Evolutionary conservation across 805 yeast genomes (phyloP).

Genomic region (Lipomyces yamanashiensis): DNA sequence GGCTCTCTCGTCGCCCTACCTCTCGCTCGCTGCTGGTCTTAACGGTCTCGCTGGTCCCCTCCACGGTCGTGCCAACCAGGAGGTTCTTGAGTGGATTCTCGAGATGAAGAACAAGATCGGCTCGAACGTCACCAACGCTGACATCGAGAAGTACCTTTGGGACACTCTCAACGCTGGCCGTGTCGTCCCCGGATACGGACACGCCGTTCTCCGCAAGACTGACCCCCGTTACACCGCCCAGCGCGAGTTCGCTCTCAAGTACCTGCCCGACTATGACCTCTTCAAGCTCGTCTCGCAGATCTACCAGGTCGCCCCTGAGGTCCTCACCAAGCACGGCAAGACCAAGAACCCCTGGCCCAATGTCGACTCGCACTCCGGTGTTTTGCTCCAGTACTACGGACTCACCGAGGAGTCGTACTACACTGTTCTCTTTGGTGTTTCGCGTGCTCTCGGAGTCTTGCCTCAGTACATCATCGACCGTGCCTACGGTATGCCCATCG

Average conservation of each 20-base stretch:
- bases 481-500: slow-evolving; percentile 79
- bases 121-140: slow-evolving; percentile 70
- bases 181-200: slow-evolving; percentile 89
- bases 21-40: slow-evolving; percentile 79
- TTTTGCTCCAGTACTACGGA: slow-evolving; percentile 82
- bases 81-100: slow-evolving; percentile 79
- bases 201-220: slow-evolving; percentile 84
- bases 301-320: slow-evolving; percentile 82
- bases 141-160: slow-evolving; percentile 79
- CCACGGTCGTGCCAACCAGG: slow-evolving; percentile 88
- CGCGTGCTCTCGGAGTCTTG: slow-evolving; percentile 84
- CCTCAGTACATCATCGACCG: slow-evolving; percentile 86
- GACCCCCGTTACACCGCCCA: slow-evolving; percentile 88
- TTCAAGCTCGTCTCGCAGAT: slow-evolving; percentile 78
- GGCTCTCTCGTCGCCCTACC: slow-evolving; percentile 76
- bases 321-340: slow-evolving; percentile 82
- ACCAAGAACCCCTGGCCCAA: slow-evolving; percentile 94
- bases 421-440: slow-evolving; percentile 84
- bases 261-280: slow-evolving; percentile 77
- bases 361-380: slow-evolving; percentile 88
- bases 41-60: slow-evolving; percentile 87
- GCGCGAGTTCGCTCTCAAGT: slow-evolving; percentile 76
- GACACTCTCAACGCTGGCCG: slow-evolving; percentile 78
- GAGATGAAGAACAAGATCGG: slow-evolving; percentile 66
- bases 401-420: slow-evolving; percentile 80